Conservation (phyloP, 257 asterid genomes). For the Plantago elongata region DNA sequence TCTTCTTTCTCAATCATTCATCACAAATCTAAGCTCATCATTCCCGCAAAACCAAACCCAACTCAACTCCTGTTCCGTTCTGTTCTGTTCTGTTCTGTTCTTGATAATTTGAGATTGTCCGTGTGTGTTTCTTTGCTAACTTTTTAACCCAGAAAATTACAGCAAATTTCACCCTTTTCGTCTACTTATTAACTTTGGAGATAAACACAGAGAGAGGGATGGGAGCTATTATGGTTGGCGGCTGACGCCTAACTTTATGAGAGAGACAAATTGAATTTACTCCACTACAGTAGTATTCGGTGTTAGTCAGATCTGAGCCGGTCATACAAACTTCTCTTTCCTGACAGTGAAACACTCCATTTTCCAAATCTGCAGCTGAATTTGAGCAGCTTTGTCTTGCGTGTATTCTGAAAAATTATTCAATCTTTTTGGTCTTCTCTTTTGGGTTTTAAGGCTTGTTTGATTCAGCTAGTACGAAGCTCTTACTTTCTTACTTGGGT, state of each 20-base stretch:
- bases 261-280: conserved; percentile 18
- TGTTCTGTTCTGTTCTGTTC: not conserved
- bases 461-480: not conserved
- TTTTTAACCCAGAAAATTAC: conserved; percentile 15
- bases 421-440: too few species aligned
- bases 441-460: too few species aligned
- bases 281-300: not conserved
- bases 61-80: not conserved
- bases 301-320: too few species aligned
- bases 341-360: too few species aligned
- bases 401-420: too few species aligned
- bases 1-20: not conserved
- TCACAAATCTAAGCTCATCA: conserved; percentile 14
- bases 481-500: conserved; percentile 19
- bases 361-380: too few species aligned
- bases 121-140: not conserved
- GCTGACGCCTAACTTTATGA: conserved; percentile 25
- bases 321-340: too few species aligned
- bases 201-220: not conserved
- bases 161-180: too few species aligned
- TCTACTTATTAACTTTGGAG: conserved; percentile 1
- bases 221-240: conserved; percentile 17
- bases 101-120: not conserved
- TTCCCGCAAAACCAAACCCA: not conserved
- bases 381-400: too few species aligned